Conservation (phyloP, 768 basidiomycete genomes). For the Boletus insuetus region DNA sequence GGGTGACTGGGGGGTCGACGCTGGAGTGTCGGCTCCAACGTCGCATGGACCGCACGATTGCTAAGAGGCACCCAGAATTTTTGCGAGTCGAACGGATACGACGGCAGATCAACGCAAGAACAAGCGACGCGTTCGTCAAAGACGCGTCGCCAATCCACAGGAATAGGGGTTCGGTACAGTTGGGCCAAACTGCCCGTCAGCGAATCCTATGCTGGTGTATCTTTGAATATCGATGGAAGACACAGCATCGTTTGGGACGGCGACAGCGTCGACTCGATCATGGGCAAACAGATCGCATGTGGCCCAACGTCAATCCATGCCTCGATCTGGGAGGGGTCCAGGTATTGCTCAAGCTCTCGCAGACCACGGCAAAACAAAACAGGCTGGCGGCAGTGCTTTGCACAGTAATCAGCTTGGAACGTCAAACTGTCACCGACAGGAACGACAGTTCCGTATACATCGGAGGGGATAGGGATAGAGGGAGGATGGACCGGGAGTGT, state of each 20-base stretch:
- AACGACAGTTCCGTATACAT: slow-evolving; percentile 53
- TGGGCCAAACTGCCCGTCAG: slow-evolving; percentile 45
- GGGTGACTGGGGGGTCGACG: slow-evolving; percentile 27
- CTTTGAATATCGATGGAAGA: slow-evolving; percentile 50
- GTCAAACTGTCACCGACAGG: slow-evolving; percentile 47
- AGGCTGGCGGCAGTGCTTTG: slow-evolving; percentile 55
- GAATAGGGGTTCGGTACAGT: slow-evolving; percentile 42
- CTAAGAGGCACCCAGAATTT: slow-evolving; percentile 56
- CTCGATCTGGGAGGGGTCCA: slow-evolving; percentile 30
- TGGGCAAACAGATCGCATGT: slow-evolving; percentile 53
- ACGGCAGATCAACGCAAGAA: slow-evolving; percentile 52
- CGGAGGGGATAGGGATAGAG: slow-evolving; percentile 59
- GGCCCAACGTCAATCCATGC: slow-evolving; percentile 71
- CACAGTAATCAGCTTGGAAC: slow-evolving; percentile 53
- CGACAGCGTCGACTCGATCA: slow-evolving; percentile 40
- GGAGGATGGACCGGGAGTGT: slow-evolving; percentile 44
- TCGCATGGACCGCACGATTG: slow-evolving; percentile 18
- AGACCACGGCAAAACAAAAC: slow-evolving; percentile 54
- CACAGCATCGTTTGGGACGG: slow-evolving; percentile 35
- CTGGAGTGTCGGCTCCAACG: background rate
- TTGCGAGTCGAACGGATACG: slow-evolving; percentile 57
- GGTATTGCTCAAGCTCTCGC: slow-evolving; percentile 33
- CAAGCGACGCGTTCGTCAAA: slow-evolving; percentile 45
- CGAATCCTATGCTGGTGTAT: slow-evolving; percentile 42
- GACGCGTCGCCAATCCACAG: slow-evolving; percentile 53